Evolutionary conservation across 108 stramenopile genomes (phyloP).

Genomic region (Schizochytrium sp.): DNA sequence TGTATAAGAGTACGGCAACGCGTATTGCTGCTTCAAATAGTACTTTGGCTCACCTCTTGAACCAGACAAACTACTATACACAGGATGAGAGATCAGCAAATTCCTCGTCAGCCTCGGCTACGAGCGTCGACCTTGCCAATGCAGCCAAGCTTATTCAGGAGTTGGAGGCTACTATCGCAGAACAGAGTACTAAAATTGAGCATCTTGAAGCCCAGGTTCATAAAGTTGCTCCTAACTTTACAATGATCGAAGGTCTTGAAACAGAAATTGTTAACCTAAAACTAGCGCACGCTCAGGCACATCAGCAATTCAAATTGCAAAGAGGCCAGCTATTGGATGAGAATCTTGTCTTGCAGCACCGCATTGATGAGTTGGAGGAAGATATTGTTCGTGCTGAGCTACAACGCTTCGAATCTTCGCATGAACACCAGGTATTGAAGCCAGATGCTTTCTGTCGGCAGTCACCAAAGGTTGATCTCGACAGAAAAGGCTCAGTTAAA

Average conservation of each 20-base stretch:
- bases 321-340: background rate
- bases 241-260: background rate
- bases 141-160: background rate
- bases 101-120: background rate
- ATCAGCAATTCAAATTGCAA: background rate
- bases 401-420: background rate
- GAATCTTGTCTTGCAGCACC: background rate
- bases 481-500: no score
- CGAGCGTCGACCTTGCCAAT: background rate
- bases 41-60: background rate
- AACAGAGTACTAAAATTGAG: background rate
- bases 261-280: background rate
- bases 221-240: background rate
- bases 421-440: no score
- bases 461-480: no score
- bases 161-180: background rate
- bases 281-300: background rate
- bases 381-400: slow-evolving; percentile 19
- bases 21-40: slow-evolving; percentile 1
- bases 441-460: no score
- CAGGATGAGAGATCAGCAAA: background rate
- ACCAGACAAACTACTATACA: background rate
- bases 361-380: slow-evolving; percentile 12
- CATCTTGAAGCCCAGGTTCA: background rate
- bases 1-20: background rate